These are phyloP conservation scores for Pythium rishiriense DNA, from an alignment of 352 stramenopile genomes.

Conservation along the genomic window DNA sequence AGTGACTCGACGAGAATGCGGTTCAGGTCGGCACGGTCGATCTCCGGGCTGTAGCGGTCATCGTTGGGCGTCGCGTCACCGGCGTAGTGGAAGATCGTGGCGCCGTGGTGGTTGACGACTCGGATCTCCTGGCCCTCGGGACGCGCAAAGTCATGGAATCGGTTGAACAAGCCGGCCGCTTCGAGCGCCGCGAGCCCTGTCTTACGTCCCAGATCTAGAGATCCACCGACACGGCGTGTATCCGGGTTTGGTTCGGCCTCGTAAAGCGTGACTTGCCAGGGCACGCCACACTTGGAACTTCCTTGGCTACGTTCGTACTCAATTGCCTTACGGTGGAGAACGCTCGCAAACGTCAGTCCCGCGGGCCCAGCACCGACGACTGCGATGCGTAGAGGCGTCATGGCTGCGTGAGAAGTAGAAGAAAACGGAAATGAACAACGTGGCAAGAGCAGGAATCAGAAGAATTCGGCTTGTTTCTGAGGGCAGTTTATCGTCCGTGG, in stretches of 20 bases:
- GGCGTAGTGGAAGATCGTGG: slow-evolving; percentile 8
- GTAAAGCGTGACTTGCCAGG: slow-evolving; percentile 8
- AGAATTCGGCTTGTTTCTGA: not conserved
- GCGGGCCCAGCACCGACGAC: slow-evolving; percentile 13
- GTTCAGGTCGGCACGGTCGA: slow-evolving; percentile 26
- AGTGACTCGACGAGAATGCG: slow-evolving; percentile 21
- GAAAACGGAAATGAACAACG: not conserved
- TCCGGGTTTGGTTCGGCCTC: slow-evolving; percentile 8
- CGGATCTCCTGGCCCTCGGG: slow-evolving; percentile 22
- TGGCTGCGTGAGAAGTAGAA: not conserved
- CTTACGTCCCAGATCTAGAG: slow-evolving; percentile 14
- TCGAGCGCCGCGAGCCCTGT: slow-evolving; percentile 13
- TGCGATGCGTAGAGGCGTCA: slow-evolving; percentile 11
- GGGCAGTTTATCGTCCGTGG: slow-evolving; percentile 1
- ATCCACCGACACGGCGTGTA: slow-evolving; percentile 13
- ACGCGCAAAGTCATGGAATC: slow-evolving; percentile 24
- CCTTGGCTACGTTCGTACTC: not conserved
- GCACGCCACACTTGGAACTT: not conserved
- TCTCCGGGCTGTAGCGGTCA: slow-evolving; percentile 21
- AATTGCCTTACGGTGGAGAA: slow-evolving; percentile 9
- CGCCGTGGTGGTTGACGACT: slow-evolving; percentile 12
- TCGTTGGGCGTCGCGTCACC: slow-evolving; percentile 6
- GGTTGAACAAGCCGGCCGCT: slow-evolving; percentile 18
- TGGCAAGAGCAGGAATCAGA: not conserved
- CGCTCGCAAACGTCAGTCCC: slow-evolving; percentile 17